Evolutionary conservation across 148 eudicot species (phyloP).

Genomic region (Camellia granthamiana): DNA sequence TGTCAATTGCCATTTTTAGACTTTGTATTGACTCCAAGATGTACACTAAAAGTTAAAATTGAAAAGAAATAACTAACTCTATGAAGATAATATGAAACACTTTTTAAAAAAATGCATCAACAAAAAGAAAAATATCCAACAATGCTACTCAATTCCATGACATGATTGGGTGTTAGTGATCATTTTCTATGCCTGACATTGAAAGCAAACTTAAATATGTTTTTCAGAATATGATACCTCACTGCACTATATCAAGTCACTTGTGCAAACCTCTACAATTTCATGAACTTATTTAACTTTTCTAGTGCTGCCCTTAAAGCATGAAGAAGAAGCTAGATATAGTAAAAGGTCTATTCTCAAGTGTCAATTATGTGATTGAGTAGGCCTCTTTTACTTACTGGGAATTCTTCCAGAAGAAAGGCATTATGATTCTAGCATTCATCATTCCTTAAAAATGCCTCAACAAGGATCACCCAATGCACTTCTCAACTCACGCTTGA

Average conservation of each 20-base stretch:
- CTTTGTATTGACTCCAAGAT: too few relatives aligned
- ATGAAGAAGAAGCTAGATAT: too few relatives aligned
- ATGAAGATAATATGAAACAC: background rate
- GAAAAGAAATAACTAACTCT: background rate
- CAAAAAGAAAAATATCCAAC: background rate
- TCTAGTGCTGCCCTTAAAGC: too few relatives aligned
- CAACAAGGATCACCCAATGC: background rate
- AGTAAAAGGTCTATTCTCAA: too few relatives aligned
- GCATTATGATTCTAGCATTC: background rate
- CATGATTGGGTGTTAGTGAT: background rate
- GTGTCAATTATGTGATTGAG: too few relatives aligned
- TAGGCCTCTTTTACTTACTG: too few relatives aligned
- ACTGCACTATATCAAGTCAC: too few relatives aligned
- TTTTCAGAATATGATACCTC: background rate
- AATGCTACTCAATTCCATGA: background rate
- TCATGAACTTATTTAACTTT: too few relatives aligned
- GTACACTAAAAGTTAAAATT: too few relatives aligned
- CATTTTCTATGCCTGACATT: slow-evolving; percentile 1
- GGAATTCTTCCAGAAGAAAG: background rate
- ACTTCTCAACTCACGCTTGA: background rate
- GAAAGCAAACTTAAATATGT: background rate
- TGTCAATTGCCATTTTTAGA: too few relatives aligned
- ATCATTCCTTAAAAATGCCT: background rate
- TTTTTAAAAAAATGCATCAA: too few relatives aligned
- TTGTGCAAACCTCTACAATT: too few relatives aligned